A percentile compares a stretch with the other conserved stretches of the same genome.
These are phyloP conservation scores for Umbellularia californica DNA, from an alignment of 164 flowering plant species.

Conservation along the genomic window DNA sequence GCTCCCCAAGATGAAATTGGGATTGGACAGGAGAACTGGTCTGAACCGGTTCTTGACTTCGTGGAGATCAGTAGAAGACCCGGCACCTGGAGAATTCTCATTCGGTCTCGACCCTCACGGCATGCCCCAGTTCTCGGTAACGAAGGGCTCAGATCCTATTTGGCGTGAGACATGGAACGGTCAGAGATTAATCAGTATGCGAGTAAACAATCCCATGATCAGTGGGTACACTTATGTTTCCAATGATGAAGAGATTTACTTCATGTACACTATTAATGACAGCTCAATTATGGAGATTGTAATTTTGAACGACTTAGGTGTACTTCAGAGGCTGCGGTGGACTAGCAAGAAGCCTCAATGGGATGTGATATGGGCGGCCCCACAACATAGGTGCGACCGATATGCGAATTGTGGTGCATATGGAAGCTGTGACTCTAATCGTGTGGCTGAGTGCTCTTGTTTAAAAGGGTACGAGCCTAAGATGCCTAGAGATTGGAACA, in stretches of 20 bases:
- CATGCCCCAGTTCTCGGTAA: constrained; percentile 25
- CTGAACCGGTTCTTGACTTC: constrained; percentile 6
- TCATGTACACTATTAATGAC: constrained; percentile 19
- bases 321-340: constrained; percentile 17
- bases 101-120: constrained; percentile 30
- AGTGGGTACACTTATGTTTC: constrained; percentile 15
- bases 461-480: constrained; percentile 26
- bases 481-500: constrained; percentile 9
- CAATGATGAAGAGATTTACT: constrained; percentile 29
- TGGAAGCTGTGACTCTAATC: constrained; percentile 22
- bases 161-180: constrained; percentile 31
- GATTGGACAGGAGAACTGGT: constrained; percentile 19
- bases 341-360: not conserved
- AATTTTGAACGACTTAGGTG: constrained; percentile 18
- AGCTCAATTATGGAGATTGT: constrained; percentile 25
- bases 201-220: too few relatives aligned
- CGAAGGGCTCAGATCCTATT: not conserved
- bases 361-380: constrained; percentile 4
- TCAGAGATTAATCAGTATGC: too few relatives aligned
- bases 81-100: constrained; percentile 33
- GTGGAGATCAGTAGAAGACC: constrained; percentile 38
- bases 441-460: constrained; percentile 25
- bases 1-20: constrained; percentile 27
- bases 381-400: constrained; percentile 27
- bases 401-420: constrained; percentile 27